These are phyloP conservation scores for Alternaria sp. DNA, from an alignment of 2,329 filamentous ascomycete species.

Conservation along the genomic window DNA sequence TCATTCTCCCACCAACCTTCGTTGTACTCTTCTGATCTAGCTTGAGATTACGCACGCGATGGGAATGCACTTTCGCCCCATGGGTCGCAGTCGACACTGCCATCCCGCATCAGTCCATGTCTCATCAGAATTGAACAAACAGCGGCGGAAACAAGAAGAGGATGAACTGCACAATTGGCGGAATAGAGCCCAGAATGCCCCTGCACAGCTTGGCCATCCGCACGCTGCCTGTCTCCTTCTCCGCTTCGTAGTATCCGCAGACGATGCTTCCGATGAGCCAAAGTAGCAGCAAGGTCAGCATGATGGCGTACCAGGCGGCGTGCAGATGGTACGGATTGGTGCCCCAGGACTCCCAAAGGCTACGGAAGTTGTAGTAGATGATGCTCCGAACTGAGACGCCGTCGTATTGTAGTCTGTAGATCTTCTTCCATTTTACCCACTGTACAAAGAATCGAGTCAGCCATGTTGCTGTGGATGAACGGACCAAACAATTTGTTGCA, in stretches of 20 bases:
- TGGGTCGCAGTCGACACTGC: slow-evolving; percentile 5
- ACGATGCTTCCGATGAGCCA: slow-evolving; percentile 18
- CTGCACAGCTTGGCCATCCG: slow-evolving; percentile 10
- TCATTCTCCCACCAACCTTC: neutral
- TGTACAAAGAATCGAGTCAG: neutral
- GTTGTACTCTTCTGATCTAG: neutral
- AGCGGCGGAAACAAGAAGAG: slow-evolving; percentile 22
- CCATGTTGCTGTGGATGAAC: neutral
- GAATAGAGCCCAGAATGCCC: slow-evolving; percentile 15
- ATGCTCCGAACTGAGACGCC: slow-evolving; percentile 4
- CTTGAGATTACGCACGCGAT: neutral
- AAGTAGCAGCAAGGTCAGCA: slow-evolving; percentile 8
- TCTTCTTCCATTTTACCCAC: slow-evolving; percentile 1
- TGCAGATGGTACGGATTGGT: slow-evolving; percentile 19
- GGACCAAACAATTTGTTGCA: neutral
- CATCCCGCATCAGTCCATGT: slow-evolving; percentile 4
- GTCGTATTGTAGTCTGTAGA: slow-evolving; percentile 15
- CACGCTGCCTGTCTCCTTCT: neutral
- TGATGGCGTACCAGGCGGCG: slow-evolving; percentile 12
- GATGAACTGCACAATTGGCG: slow-evolving; percentile 16
- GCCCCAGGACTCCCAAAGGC: slow-evolving; percentile 12
- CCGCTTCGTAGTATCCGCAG: slow-evolving; percentile 10
- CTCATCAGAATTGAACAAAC: slow-evolving; percentile 17
- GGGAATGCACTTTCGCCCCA: slow-evolving; percentile 5
- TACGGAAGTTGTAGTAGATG: neutral